Evolutionary conservation across 352 stramenopile species (phyloP).

Genomic region (Pythium scleroteichum): DNA sequence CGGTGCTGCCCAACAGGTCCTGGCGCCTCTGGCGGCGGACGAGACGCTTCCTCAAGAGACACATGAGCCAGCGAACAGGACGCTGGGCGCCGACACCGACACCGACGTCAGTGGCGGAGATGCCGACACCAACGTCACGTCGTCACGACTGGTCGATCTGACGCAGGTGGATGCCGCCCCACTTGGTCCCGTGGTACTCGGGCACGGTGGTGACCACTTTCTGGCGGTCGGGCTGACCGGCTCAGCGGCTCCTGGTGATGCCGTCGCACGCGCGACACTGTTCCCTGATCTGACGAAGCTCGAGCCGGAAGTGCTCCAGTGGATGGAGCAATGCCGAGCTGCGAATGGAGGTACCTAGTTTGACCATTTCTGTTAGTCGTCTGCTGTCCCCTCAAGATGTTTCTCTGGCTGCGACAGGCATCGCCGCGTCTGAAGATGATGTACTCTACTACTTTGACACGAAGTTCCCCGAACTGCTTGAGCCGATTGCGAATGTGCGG

Average conservation of each 20-base stretch:
- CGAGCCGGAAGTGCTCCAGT: conserved; percentile 52
- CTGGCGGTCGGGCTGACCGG: conserved; percentile 7
- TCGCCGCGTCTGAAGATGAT: conserved; percentile 45
- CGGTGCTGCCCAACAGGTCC: conserved; percentile 16
- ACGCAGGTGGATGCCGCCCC: conserved; percentile 19
- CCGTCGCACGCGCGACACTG: background rate
- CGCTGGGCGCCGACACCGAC: background rate
- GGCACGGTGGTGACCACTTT: conserved; percentile 24
- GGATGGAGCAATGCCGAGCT: conserved; percentile 41
- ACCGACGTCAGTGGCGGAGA: too few relatives aligned
- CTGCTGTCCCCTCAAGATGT: too few relatives aligned
- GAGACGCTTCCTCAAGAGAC: background rate
- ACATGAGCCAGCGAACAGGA: background rate
- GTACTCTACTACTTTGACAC: conserved; percentile 70
- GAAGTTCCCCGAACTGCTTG: conserved; percentile 55
- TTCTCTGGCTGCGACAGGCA: background rate
- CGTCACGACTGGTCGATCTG: conserved; percentile 11
- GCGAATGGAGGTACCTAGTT: conserved; percentile 26
- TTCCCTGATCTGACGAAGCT: conserved; percentile 38
- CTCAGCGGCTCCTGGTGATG: background rate
- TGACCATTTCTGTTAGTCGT: too few relatives aligned
- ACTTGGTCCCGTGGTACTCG: conserved; percentile 14
- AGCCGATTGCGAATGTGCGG: conserved; percentile 35
- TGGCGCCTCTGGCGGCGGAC: background rate
- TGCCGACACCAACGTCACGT: background rate